phyloP scores from a whole-genome alignment of 352 stramenopile species.

The Globisporangium spiculum region DNA sequence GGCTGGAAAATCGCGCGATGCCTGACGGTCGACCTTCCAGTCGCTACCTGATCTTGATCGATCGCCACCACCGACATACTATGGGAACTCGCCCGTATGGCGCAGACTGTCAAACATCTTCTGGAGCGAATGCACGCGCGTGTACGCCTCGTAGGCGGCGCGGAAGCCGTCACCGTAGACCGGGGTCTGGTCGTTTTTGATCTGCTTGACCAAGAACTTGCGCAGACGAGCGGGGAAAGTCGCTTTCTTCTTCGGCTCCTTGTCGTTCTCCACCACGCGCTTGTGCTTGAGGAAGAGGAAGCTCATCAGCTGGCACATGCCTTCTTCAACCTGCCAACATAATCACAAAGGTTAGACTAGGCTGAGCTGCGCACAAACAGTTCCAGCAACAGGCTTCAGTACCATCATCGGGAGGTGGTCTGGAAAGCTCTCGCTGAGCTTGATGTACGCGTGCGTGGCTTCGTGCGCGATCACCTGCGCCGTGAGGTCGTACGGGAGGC shows the following conservation, averaged over 20 bases:
- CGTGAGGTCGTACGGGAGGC: conserved; percentile 71
- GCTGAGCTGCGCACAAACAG: too few relatives aligned
- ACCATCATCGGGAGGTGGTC: conserved; percentile 44
- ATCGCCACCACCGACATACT: not conserved
- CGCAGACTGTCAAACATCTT: conserved; percentile 63
- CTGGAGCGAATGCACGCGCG: conserved; percentile 62
- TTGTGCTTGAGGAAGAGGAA: conserved; percentile 77
- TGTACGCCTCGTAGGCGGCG: conserved; percentile 57
- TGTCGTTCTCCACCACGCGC: conserved; percentile 43
- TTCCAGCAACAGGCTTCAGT: not conserved
- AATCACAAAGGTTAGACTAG: not conserved
- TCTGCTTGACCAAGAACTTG: conserved; percentile 63
- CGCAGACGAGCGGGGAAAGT: conserved; percentile 44
- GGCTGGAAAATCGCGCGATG: too few relatives aligned
- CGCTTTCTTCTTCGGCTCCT: conserved; percentile 26
- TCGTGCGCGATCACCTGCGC: conserved; percentile 71
- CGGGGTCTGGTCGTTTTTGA: conserved; percentile 52
- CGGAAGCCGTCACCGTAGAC: conserved; percentile 75
- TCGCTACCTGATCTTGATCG: not conserved
- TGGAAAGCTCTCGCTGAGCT: conserved; percentile 65
- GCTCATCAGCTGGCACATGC: conserved; percentile 74
- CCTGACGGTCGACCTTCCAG: too few relatives aligned
- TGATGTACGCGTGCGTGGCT: conserved; percentile 74
- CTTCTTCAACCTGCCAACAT: conserved; percentile 49
- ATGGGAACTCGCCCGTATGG: conserved; percentile 41